These are phyloP conservation scores for Thelonectria rubi DNA, from an alignment of 2,329 filamentous ascomycete species.

Conservation along the genomic window DNA sequence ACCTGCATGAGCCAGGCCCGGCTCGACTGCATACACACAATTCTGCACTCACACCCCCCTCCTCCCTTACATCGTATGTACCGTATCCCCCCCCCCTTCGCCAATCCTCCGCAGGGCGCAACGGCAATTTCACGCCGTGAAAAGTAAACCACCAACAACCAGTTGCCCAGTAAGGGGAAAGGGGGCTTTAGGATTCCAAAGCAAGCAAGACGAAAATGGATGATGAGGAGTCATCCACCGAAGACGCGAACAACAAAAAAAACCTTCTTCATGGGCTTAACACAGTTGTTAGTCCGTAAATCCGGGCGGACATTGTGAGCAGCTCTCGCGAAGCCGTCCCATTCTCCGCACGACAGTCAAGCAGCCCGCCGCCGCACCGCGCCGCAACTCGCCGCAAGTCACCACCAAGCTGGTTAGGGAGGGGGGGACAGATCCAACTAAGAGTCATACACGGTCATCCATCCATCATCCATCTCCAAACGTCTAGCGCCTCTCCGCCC, in stretches of 20 bases:
- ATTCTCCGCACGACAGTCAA: not conserved
- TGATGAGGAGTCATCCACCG: conserved; percentile 10
- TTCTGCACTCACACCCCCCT: not conserved
- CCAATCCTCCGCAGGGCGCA: conserved; percentile 6
- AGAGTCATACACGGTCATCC: conserved; percentile 35
- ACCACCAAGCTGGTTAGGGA: not conserved
- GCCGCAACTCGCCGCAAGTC: not conserved
- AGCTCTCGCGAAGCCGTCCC: not conserved
- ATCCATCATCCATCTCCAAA: conserved; percentile 28
- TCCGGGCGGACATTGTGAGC: conserved; percentile 27
- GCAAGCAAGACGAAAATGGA: not conserved
- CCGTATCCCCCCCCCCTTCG: not conserved
- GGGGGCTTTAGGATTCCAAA: too few relatives aligned
- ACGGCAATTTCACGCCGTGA: conserved; percentile 18
- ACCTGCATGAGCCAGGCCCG: too few relatives aligned
- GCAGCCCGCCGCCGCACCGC: not conserved
- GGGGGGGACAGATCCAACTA: conserved; percentile 3
- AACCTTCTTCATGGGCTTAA: conserved; percentile 12
- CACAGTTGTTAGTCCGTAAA: conserved; percentile 38
- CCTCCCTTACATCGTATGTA: not conserved
- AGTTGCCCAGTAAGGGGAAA: not conserved
- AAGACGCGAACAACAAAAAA: not conserved
- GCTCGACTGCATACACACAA: not conserved
- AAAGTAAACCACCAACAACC: not conserved
- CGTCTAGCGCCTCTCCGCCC: too few relatives aligned